Conservation (phyloP, 73 alveolate genomes). For the Paramecium bursaria region DNA sequence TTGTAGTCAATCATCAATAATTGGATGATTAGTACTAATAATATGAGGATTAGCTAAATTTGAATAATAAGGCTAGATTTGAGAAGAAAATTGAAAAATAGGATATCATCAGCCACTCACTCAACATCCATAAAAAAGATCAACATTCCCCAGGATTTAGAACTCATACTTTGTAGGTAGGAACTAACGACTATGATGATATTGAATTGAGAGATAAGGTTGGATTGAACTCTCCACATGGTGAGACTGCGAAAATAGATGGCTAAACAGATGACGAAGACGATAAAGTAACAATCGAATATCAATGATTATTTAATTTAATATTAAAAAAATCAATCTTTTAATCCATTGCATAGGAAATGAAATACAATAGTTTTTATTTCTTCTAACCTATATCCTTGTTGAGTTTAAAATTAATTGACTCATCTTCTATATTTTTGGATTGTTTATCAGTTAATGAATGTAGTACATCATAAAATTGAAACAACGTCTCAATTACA, state of each 20-base stretch:
- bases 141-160: not conserved
- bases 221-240: constrained; percentile 53
- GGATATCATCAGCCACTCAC: not conserved
- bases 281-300: constrained; percentile 54
- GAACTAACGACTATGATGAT: not conserved
- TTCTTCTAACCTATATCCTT: not conserved
- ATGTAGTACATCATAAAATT: not conserved
- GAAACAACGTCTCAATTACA: not conserved
- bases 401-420: not conserved
- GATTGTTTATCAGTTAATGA: not conserved
- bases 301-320: not conserved
- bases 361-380: constrained; percentile 21
- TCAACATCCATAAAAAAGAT: not conserved
- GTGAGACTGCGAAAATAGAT: not conserved
- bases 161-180: not conserved
- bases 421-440: not conserved
- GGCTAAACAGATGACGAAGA: constrained; percentile 53
- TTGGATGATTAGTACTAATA: too few species aligned
- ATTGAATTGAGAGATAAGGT: constrained; percentile 12
- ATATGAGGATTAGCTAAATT: too few species aligned
- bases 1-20: not conserved
- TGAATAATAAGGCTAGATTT: too few species aligned
- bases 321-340: constrained; percentile 6
- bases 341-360: constrained; percentile 26
- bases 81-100: too few species aligned